These are phyloP conservation scores for Phaeosphaeriaceae sp. DNA, from an alignment of 2,329 filamentous ascomycete genomes.

Conservation along the genomic window DNA sequence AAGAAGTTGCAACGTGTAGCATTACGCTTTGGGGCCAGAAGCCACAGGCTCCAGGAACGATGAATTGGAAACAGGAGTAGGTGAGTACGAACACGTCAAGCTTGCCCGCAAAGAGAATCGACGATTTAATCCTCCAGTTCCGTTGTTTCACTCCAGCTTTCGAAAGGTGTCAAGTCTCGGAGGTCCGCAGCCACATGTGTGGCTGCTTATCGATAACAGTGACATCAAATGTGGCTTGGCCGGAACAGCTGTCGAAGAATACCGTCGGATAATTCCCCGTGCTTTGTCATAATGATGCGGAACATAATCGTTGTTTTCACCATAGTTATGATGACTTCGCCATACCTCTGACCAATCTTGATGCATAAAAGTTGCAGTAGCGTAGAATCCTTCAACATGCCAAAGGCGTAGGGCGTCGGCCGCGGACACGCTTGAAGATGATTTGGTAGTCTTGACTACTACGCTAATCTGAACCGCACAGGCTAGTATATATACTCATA, in stretches of 20 bases:
- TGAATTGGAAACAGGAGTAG: not conserved
- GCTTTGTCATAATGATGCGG: not conserved
- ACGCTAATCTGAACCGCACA: not conserved
- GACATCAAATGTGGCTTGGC: not conserved
- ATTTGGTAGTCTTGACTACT: not conserved
- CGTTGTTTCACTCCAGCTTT: not conserved
- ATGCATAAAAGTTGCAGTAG: not conserved
- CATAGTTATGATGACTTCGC: not conserved
- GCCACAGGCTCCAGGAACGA: not conserved
- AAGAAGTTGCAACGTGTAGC: slow-evolving; percentile 50
- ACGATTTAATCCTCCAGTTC: not conserved
- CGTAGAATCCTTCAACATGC: not conserved
- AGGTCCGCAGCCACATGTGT: slow-evolving; percentile 7
- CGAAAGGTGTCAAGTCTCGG: slow-evolving; percentile 5
- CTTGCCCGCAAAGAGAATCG: not conserved
- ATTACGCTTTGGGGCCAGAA: slow-evolving; percentile 25
- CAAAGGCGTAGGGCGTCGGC: not conserved
- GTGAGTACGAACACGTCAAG: not conserved
- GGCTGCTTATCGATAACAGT: slow-evolving; percentile 3
- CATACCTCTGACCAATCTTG: not conserved
- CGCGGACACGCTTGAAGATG: not conserved
- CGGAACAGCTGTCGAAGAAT: not conserved
- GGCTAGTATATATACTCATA: not conserved
- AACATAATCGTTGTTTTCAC: no score
- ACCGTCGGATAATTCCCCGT: slow-evolving; percentile 7